phyloP scores from a whole-genome alignment of 768 basidiomycete species.

The Imleria badia region DNA sequence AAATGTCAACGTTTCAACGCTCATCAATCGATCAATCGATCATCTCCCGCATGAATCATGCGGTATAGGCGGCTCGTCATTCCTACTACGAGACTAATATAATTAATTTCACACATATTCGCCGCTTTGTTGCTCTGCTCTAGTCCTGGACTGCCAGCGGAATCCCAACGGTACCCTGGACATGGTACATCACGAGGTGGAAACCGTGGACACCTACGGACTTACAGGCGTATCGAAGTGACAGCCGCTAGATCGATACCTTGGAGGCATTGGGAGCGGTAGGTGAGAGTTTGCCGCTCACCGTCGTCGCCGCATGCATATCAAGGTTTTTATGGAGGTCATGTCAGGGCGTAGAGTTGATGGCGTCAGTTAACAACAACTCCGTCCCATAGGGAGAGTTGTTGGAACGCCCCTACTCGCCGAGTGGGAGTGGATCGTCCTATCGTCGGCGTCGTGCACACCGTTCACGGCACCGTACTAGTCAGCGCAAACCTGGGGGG shows the following conservation, averaged over 20 bases:
- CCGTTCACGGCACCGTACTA: too few relatives aligned
- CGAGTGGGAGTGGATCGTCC: too few relatives aligned
- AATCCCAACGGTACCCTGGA: constrained; percentile 52
- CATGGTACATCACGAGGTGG: not conserved
- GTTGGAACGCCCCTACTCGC: too few relatives aligned
- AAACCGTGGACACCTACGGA: constrained; percentile 22
- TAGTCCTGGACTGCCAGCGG: constrained; percentile 53
- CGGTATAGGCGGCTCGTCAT: too few relatives aligned
- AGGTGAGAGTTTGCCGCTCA: constrained; percentile 39
- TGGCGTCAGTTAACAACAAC: not conserved
- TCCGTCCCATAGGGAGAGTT: constrained; percentile 6
- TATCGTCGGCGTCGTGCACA: too few relatives aligned
- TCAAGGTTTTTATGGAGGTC: constrained; percentile 40
- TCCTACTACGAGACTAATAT: too few relatives aligned
- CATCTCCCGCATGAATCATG: too few relatives aligned
- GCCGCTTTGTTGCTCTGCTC: constrained; percentile 48
- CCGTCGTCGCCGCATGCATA: constrained; percentile 48
- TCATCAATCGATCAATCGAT: too few relatives aligned
- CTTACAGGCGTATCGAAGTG: constrained; percentile 65
- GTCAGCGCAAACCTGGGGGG: too few relatives aligned
- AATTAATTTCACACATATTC: too few relatives aligned
- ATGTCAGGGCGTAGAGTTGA: too few relatives aligned
- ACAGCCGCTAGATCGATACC: constrained; percentile 62
- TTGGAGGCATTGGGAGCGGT: constrained; percentile 44
- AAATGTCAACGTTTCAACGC: too few relatives aligned